phyloP scores from a whole-genome alignment of 1,139 yeast genomes.

The Blastobotrys proliferans region DNA sequence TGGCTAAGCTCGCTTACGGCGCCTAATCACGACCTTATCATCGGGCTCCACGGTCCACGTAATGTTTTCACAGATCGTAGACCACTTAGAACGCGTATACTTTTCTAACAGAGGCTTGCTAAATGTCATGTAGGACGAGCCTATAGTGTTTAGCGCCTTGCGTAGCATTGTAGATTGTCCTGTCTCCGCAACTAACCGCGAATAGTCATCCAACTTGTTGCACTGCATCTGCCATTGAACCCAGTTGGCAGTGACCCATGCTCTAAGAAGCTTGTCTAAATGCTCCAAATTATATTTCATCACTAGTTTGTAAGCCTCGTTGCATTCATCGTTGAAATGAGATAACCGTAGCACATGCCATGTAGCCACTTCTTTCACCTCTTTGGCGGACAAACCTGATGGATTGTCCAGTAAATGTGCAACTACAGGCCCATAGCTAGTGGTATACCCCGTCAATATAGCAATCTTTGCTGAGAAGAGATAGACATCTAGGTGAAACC shows the following conservation, averaged over 20 bases:
- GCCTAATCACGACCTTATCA: not conserved
- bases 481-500: slow-evolving; percentile 15
- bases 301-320: slow-evolving; percentile 16
- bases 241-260: slow-evolving; percentile 18
- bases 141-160: slow-evolving; percentile 16
- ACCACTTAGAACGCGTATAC: not conserved
- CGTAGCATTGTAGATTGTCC: slow-evolving; percentile 9
- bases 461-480: slow-evolving; percentile 22
- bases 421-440: slow-evolving; percentile 20
- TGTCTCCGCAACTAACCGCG: slow-evolving; percentile 14
- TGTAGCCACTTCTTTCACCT: slow-evolving; percentile 10
- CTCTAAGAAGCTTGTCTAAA: slow-evolving; percentile 15
- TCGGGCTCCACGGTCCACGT: not conserved
- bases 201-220: slow-evolving; percentile 12
- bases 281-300: slow-evolving; percentile 12
- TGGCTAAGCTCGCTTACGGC: no score
- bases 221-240: slow-evolving; percentile 16
- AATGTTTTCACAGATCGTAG: not conserved
- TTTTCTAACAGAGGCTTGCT: not conserved
- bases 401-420: slow-evolving; percentile 16
- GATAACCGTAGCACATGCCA: slow-evolving; percentile 20
- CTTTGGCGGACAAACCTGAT: not conserved
- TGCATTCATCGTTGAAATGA: slow-evolving; percentile 16
- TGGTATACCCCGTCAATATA: slow-evolving; percentile 17
- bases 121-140: slow-evolving; percentile 20